A percentile compares a stretch with the other conserved stretches of the same genome.
Conservation (phyloP, 345 rosid species). For the Cardamine chenopodiifolia region DNA sequence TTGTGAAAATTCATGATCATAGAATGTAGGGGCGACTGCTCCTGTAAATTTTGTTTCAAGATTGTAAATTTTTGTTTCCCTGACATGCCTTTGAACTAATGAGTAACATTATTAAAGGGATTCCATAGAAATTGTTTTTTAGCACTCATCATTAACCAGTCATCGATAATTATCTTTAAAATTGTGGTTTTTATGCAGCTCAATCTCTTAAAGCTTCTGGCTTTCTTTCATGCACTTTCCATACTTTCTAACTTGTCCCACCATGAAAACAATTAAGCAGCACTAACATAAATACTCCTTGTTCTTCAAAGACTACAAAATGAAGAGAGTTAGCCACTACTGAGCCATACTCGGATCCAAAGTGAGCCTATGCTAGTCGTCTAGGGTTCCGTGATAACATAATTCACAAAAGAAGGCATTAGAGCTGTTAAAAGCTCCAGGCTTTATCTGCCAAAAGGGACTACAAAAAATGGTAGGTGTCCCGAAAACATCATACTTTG, state of each 20-base stretch:
- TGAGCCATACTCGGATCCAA: constrained; percentile 7
- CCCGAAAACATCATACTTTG: constrained; percentile 1
- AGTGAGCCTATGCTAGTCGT: constrained; percentile 16
- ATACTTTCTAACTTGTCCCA: background rate
- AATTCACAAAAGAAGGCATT: constrained; percentile 23
- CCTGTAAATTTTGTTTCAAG: constrained; percentile 30
- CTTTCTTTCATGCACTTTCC: constrained; percentile 14
- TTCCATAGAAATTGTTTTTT: background rate
- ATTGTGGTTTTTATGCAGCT: background rate
- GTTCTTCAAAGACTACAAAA: constrained; percentile 12
- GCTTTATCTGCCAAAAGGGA: constrained; percentile 12
- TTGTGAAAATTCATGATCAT: constrained; percentile 29
- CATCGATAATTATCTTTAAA: background rate
- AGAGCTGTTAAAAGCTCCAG: constrained; percentile 18
- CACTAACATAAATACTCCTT: background rate
- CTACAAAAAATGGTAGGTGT: constrained; percentile 23
- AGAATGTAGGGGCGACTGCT: constrained; percentile 24
- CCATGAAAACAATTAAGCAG: constrained; percentile 7
- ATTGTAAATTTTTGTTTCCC: constrained; percentile 23
- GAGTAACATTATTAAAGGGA: background rate
- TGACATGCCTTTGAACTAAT: constrained; percentile 12
- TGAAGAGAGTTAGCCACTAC: background rate
- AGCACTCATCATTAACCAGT: background rate
- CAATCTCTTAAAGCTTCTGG: constrained; percentile 19
- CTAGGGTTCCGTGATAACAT: constrained; percentile 18